Evolutionary conservation across 31 red algal genomes (phyloP).

Genomic region (Endocladia muricata): DNA sequence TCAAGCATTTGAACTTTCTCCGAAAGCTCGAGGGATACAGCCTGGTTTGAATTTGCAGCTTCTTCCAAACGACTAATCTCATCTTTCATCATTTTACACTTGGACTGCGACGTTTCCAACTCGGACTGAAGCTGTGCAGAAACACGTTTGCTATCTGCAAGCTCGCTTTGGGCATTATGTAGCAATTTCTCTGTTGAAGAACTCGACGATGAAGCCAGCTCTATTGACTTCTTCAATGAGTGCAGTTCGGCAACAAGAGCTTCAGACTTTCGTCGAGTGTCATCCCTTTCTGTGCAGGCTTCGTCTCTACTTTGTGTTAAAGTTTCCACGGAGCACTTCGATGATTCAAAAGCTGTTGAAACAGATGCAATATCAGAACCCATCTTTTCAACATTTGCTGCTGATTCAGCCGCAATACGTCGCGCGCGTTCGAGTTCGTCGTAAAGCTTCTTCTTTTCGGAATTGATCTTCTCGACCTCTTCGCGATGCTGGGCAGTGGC

Average conservation of each 20-base stretch:
- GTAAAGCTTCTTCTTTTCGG: not conserved
- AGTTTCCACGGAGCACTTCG: not conserved
- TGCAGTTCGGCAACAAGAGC: conserved; percentile 20
- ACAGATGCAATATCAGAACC: not conserved
- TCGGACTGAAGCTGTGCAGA: too few species aligned
- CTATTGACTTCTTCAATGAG: conserved; percentile 29
- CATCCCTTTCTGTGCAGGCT: conserved; percentile 22
- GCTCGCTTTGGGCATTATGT: not conserved
- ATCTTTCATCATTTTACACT: not conserved
- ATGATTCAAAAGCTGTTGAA: conserved; percentile 5
- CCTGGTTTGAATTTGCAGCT: not conserved
- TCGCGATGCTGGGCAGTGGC: not conserved
- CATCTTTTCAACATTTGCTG: conserved; percentile 7
- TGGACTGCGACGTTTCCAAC: not conserved
- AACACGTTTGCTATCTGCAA: not conserved
- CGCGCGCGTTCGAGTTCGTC: not conserved
- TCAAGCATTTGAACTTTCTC: conserved; percentile 1
- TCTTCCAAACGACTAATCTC: not conserved
- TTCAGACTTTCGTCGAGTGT: conserved; percentile 6
- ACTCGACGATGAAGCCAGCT: not conserved
- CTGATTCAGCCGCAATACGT: not conserved
- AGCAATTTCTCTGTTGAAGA: not conserved
- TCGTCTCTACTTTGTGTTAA: not conserved
- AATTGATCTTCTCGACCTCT: not conserved
- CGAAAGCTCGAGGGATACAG: not conserved